Base-by-base conservation (phyloP, 2,329 filamentous ascomycete genomes). In the Neoascochyta sp. region DNA sequence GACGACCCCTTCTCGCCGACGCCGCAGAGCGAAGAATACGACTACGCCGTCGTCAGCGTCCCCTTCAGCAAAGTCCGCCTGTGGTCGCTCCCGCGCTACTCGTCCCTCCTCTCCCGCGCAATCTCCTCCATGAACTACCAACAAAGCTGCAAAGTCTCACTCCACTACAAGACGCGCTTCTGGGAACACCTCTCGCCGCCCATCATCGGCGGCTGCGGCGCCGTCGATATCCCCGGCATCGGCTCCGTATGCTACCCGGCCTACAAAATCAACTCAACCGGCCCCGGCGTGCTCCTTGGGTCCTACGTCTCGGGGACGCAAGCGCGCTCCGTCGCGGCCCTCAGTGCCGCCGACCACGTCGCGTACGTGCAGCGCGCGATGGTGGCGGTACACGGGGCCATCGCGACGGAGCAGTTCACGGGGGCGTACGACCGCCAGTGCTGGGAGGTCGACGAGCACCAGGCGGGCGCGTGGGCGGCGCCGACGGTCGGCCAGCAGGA, bases 91-190 rank as follows among this genome's bases (percentile, higher is more conserved):
- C 76, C 77, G 0, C 52, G 54, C 4, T 75, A 73, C 47, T 70
- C 71, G 16, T 66, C 66, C n/a, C 62, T 74, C 4, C 55, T 75
- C 17, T 56, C 54, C 22, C 68, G 67, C 8, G 70, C 71, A 5
- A 74, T 75, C 45, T 54, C 44, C 14, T 59, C 60, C 10, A 62
- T 75, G 36, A 72, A 73, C 41, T 75, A 75, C 52, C 51, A 64
- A 14, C 68, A 66, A 14, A 60, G 64, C 2, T 75, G 71, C 52
- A 75, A 76, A 54, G 72, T 86, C 0, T 76, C 80, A 0, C 70
- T 86, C 3, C 79, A 82, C 56, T 86, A 82, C 65, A 67, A 73
- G 34, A 77, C 80, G 0, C 76, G 82, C 2, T 76, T 76, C 62
- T 76, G 73, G 73, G 73, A 76, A 39, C 67, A 75, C 34, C 57